Percentiles rank a stretch among this genome's conserved stretches.
Conservation (phyloP, 371 early-diverging fungal species). For the Mortierella sp. region DNA sequence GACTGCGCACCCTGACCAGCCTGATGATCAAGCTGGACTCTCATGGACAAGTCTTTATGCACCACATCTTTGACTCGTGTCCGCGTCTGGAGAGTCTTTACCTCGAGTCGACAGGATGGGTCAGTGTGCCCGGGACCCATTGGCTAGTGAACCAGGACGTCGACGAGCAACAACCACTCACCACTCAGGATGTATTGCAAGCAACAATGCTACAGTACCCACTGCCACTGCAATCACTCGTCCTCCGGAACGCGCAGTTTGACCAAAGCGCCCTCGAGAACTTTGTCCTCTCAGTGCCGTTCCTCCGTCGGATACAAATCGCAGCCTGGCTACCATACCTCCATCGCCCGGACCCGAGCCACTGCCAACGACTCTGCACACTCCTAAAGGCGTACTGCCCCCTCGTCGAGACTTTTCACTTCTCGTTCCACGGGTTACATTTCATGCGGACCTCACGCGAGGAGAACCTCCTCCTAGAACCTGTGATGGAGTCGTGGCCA, state of each 20-base stretch:
- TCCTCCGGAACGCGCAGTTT: neutral
- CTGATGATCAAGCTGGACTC: neutral
- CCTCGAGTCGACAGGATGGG: neutral
- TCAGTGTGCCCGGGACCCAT: neutral
- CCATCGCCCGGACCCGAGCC: neutral
- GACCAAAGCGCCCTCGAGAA: neutral
- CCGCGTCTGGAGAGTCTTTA: neutral
- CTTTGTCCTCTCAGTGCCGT: neutral
- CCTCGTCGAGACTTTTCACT: neutral
- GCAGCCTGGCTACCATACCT: neutral
- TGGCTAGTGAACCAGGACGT: neutral
- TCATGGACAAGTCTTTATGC: neutral
- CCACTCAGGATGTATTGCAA: too few relatives aligned
- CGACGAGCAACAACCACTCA: neutral
- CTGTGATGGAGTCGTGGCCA: neutral
- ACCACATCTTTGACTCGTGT: neutral
- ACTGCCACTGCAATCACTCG: neutral
- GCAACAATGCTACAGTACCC: neutral
- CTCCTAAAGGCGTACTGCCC: neutral
- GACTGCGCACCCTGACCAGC: neutral
- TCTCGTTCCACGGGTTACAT: neutral
- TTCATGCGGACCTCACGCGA: neutral
- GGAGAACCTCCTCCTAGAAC: neutral
- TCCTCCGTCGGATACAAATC: neutral
- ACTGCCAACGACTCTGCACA: neutral